Evolutionary conservation across 1,139 yeast species (phyloP).

Genomic region (Lodderomyces theae): DNA sequence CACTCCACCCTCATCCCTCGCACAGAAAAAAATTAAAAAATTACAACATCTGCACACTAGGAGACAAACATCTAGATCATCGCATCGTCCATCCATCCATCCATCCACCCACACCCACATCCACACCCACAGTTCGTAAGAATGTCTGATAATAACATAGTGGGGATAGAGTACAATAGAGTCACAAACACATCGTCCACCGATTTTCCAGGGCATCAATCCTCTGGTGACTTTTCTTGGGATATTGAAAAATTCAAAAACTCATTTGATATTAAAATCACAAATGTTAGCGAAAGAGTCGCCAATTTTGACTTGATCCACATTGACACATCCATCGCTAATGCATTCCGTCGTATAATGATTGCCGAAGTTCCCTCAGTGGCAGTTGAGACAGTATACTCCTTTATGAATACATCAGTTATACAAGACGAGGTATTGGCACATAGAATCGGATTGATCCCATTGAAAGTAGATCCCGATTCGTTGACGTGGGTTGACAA

Average conservation of each 20-base stretch:
- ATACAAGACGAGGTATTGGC: conserved; percentile 97
- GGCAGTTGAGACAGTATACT: conserved; percentile 87
- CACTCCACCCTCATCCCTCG: background rate
- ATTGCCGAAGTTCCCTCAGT: conserved; percentile 94
- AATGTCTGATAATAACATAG: conserved; percentile 54
- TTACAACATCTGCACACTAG: background rate
- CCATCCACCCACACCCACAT: background rate
- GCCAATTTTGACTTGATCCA: conserved; percentile 87
- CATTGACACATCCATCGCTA: conserved; percentile 88
- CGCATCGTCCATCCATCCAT: background rate
- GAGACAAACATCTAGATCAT: background rate
- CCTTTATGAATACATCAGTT: conserved; percentile 92
- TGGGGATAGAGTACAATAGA: conserved; percentile 86
- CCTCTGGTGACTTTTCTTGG: conserved; percentile 74
- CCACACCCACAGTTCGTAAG: background rate
- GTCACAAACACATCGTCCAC: conserved; percentile 85
- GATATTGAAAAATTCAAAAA: conserved; percentile 75
- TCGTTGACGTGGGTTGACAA: conserved; percentile 72
- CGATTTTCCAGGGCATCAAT: conserved; percentile 81
- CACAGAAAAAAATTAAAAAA: conserved; percentile 2
- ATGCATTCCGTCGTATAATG: conserved; percentile 97
- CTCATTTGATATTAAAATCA: conserved; percentile 66
- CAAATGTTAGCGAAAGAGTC: conserved; percentile 60
- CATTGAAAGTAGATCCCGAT: conserved; percentile 92
- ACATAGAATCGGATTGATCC: conserved; percentile 89